Evolutionary conservation across 768 basidiomycete genomes (phyloP).

Genomic region (Lactarius trivialis): DNA sequence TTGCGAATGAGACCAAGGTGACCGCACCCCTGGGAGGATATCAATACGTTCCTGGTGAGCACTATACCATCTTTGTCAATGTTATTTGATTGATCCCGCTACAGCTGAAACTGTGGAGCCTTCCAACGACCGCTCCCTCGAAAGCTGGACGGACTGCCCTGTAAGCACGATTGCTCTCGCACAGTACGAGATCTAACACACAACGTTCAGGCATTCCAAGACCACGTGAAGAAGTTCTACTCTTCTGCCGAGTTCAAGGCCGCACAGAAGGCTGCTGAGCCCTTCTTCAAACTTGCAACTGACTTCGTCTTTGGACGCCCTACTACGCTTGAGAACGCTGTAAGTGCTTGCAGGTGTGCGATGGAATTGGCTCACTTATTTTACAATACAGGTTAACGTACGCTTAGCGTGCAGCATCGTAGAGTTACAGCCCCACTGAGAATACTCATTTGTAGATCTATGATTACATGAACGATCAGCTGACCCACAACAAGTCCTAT

Average conservation of each 20-base stretch:
- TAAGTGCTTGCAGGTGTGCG: conserved; percentile 32
- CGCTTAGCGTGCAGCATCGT: conserved; percentile 24
- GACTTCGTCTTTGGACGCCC: conserved; percentile 70
- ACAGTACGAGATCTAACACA: not conserved
- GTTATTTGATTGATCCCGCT: conserved; percentile 1
- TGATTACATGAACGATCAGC: conserved; percentile 71
- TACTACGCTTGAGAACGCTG: conserved; percentile 61
- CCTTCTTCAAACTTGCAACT: conserved; percentile 59
- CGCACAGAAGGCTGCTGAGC: conserved; percentile 45
- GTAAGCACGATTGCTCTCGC: conserved; percentile 30
- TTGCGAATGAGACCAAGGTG: conserved; percentile 72
- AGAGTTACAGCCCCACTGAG: not conserved
- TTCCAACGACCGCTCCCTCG: conserved; percentile 72
- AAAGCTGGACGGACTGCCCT: conserved; percentile 68
- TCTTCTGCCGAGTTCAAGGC: conserved; percentile 60
- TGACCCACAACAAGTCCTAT: conserved; percentile 77
- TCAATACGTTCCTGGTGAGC: conserved; percentile 74
- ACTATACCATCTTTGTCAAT: not conserved
- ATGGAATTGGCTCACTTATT: conserved; percentile 19
- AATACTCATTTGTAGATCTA: conserved; percentile 43
- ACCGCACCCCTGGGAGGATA: conserved; percentile 74
- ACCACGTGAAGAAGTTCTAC: conserved; percentile 56
- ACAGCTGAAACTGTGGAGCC: conserved; percentile 83
- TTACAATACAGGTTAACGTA: conserved; percentile 60
- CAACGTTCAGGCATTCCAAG: conserved; percentile 48